Percentiles rank a stretch among this genome's conserved stretches.
Conservation (phyloP, 768 basidiomycete species). For the Trametes meyenii region DNA sequence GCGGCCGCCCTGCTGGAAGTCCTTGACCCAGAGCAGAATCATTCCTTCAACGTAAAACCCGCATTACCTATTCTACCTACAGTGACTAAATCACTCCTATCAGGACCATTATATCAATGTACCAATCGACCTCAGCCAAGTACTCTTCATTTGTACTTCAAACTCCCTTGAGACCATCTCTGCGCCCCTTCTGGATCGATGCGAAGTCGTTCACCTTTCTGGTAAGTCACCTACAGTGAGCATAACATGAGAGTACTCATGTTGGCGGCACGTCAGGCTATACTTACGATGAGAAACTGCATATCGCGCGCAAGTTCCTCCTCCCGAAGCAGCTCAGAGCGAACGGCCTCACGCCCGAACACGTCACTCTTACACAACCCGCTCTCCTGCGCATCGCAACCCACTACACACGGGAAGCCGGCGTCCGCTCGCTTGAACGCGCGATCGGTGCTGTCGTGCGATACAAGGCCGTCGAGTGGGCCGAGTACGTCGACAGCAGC, state of each 20-base stretch:
- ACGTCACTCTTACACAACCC: conserved; percentile 68
- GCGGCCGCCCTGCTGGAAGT: conserved; percentile 90
- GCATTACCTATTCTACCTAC: background rate
- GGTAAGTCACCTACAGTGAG: conserved; percentile 41
- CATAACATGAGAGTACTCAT: background rate
- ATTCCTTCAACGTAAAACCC: conserved; percentile 67
- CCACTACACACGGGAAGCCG: conserved; percentile 87
- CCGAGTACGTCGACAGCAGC: conserved; percentile 56
- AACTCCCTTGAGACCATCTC: conserved; percentile 90
- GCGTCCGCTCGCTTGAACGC: conserved; percentile 88
- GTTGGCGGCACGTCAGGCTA: conserved; percentile 51
- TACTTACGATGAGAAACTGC: conserved; percentile 89
- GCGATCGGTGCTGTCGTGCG: conserved; percentile 88
- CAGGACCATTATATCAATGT: conserved; percentile 93
- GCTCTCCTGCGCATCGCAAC: conserved; percentile 74
- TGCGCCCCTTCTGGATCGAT: conserved; percentile 84
- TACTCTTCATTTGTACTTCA: conserved; percentile 92
- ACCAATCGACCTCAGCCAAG: conserved; percentile 84
- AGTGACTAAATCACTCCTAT: conserved; percentile 16
- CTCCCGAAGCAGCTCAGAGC: conserved; percentile 85
- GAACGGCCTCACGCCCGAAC: conserved; percentile 68
- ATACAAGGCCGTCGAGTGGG: conserved; percentile 91
- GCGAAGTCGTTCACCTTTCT: conserved; percentile 83
- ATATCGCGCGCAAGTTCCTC: conserved; percentile 85
- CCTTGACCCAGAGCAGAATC: conserved; percentile 92